A percentile compares a stretch with the other conserved stretches of the same genome.
Conservation (phyloP, 345 rosid genomes). For the Salix brachista region DNA sequence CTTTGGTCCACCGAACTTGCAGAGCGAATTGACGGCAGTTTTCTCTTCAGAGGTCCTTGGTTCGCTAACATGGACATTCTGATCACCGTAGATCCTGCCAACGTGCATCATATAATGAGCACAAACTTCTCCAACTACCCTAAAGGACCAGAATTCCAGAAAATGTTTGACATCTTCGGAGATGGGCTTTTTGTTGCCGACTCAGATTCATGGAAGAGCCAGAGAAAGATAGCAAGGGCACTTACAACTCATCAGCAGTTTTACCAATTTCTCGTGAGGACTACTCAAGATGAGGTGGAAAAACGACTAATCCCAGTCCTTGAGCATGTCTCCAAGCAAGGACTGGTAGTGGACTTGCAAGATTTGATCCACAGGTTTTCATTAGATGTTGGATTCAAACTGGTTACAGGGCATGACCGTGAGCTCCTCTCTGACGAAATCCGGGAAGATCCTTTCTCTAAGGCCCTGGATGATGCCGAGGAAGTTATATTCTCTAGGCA, state of each 20-base stretch:
- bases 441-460: constrained; percentile 37
- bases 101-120: constrained; percentile 54
- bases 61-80: constrained; percentile 32
- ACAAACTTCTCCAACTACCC: constrained; percentile 53
- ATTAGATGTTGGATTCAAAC: constrained; percentile 44
- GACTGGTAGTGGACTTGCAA: constrained; percentile 44
- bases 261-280: constrained; percentile 26
- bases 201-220: constrained; percentile 40
- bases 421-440: constrained; percentile 43
- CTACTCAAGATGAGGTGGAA: constrained; percentile 31
- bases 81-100: constrained; percentile 47
- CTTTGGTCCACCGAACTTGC: constrained; percentile 26
- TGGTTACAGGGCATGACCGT: constrained; percentile 55
- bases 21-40: constrained; percentile 23
- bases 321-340: constrained; percentile 32
- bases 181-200: constrained; percentile 56
- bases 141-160: constrained; percentile 50
- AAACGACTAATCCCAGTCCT: constrained; percentile 44
- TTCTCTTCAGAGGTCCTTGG: constrained; percentile 37
- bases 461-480: constrained; percentile 53
- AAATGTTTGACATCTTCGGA: constrained; percentile 50
- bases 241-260: constrained; percentile 33
- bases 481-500: constrained; percentile 57
- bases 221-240: constrained; percentile 36
- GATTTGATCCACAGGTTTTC: constrained; percentile 56